Conservation (phyloP, 495 filamentous ascomycete species). For the Neurospora sublineolata region DNA sequence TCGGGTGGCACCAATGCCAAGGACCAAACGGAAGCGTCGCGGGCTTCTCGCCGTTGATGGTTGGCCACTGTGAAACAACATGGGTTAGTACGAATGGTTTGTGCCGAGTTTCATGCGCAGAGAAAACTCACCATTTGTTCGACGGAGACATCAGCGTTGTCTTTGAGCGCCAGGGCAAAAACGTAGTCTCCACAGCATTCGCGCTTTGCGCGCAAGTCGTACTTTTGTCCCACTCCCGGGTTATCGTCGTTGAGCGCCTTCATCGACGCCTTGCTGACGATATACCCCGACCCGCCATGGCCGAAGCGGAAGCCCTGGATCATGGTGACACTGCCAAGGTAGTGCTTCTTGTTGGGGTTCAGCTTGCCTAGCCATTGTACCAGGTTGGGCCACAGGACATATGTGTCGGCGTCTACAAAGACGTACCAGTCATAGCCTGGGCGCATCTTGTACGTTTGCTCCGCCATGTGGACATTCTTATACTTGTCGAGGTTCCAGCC, state of each 20-base stretch:
- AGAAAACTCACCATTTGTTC: conserved; percentile 23
- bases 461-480: conserved; percentile 35
- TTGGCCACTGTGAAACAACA: conserved; percentile 31
- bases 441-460: conserved; percentile 30
- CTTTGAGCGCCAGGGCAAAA: conserved; percentile 45
- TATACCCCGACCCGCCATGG: conserved; percentile 58
- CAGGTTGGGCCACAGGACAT: conserved; percentile 51
- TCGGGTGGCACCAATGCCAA: conserved; percentile 47
- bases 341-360: conserved; percentile 38
- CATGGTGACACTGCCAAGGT: conserved; percentile 48
- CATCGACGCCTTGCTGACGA: conserved; percentile 48
- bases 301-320: conserved; percentile 47
- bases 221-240: conserved; percentile 31
- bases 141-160: conserved; percentile 26
- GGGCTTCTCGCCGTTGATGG: conserved; percentile 48
- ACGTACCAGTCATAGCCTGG: conserved; percentile 53
- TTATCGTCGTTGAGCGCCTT: conserved; percentile 30
- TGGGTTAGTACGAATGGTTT: conserved; percentile 4
- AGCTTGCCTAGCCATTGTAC: conserved; percentile 44
- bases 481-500: conserved; percentile 42
- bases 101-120: conserved; percentile 33
- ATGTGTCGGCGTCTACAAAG: conserved; percentile 61
- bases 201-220: conserved; percentile 40
- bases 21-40: conserved; percentile 37
- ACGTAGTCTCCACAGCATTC: conserved; percentile 64